A percentile compares a stretch with the other conserved stretches of the same genome.
Evolutionary conservation across 2,329 filamentous ascomycete genomes (phyloP).

Genomic region (Anthostomella pinea): DNA sequence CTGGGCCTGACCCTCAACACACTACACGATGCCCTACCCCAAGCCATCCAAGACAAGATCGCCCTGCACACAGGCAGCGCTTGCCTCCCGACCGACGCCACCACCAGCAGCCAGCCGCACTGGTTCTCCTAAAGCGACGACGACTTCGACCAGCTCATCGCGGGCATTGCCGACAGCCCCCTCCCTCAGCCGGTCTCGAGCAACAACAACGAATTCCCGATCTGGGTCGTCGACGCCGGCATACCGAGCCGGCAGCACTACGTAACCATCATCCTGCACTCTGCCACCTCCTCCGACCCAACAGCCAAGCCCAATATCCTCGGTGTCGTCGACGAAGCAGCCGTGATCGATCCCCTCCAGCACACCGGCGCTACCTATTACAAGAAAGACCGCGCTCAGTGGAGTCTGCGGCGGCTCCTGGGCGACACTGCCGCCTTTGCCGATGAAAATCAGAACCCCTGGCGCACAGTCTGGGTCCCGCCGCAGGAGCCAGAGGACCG

Average conservation of each 20-base stretch:
- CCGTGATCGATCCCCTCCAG: background rate
- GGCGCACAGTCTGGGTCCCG: background rate
- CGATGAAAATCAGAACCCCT: background rate
- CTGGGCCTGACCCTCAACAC: too few relatives aligned
- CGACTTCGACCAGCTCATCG: background rate
- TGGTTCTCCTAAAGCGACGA: constrained; percentile 3
- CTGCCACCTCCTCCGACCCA: background rate
- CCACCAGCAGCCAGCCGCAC: constrained; percentile 1
- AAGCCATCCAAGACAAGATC: too few relatives aligned
- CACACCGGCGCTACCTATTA: background rate
- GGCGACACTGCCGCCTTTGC: background rate
- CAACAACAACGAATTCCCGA: constrained; percentile 6
- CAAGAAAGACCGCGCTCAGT: background rate
- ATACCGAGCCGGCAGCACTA: background rate
- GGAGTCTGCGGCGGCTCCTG: background rate
- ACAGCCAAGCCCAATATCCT: background rate
- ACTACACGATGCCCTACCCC: too few relatives aligned
- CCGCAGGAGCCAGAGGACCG: background rate
- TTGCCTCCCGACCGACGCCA: too few relatives aligned
- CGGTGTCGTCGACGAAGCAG: background rate
- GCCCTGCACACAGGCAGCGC: too few relatives aligned
- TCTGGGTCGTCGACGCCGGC: constrained; percentile 8
- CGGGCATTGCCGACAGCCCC: background rate
- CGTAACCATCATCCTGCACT: constrained; percentile 7
- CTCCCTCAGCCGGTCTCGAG: background rate